Conservation (phyloP, 768 basidiomycete species). For the Astraeus odoratus region DNA sequence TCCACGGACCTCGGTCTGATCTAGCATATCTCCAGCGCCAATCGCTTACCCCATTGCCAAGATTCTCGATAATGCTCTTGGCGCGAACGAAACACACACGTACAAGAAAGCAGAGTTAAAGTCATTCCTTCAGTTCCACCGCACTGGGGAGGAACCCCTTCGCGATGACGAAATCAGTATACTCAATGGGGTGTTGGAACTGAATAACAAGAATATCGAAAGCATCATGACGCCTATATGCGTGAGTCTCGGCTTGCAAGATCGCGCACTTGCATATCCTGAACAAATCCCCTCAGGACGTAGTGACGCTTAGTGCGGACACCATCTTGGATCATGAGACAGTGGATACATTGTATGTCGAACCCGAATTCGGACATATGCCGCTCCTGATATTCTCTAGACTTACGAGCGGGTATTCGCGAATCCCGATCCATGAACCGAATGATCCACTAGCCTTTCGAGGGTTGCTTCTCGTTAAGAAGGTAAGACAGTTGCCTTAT, state of each 20-base stretch:
- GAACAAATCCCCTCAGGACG: slow-evolving; percentile 45
- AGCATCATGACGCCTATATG: slow-evolving; percentile 79
- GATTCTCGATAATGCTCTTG: slow-evolving; percentile 76
- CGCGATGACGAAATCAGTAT: slow-evolving; percentile 80
- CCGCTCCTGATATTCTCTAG: slow-evolving; percentile 26
- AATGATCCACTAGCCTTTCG: slow-evolving; percentile 63
- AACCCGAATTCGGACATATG: not conserved
- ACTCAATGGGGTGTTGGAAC: slow-evolving; percentile 70
- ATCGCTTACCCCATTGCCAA: slow-evolving; percentile 68
- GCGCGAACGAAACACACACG: slow-evolving; percentile 60
- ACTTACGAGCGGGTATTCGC: slow-evolving; percentile 79
- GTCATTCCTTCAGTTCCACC: slow-evolving; percentile 75
- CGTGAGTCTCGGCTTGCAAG: slow-evolving; percentile 49
- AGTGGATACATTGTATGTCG: slow-evolving; percentile 66
- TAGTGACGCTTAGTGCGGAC: slow-evolving; percentile 73
- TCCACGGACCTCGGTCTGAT: not conserved
- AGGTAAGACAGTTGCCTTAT: slow-evolving; percentile 35
- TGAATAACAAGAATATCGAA: slow-evolving; percentile 69
- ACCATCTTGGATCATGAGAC: slow-evolving; percentile 70
- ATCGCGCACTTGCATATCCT: slow-evolving; percentile 38
- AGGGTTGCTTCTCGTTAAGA: slow-evolving; percentile 80
- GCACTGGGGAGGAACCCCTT: slow-evolving; percentile 65
- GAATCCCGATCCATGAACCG: slow-evolving; percentile 82
- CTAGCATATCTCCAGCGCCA: slow-evolving; percentile 40
- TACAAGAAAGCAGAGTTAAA: slow-evolving; percentile 82